phyloP scores from a whole-genome alignment of 2,329 filamentous ascomycete species.

The Talaromyces sp. region DNA sequence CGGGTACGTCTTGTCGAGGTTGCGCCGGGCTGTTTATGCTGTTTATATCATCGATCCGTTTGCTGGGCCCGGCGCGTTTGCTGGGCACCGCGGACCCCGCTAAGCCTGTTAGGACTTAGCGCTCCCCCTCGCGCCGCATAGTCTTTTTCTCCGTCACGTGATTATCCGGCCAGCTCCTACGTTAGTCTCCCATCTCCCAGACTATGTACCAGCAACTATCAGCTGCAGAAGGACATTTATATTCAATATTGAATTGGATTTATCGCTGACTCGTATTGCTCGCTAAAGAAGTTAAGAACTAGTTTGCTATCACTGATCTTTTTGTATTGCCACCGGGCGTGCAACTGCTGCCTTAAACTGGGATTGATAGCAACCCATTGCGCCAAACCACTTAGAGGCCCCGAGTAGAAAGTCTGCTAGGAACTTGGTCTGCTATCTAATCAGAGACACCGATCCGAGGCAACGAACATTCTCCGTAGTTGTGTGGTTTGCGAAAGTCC shows the following conservation, averaged over 20 bases:
- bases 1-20: slow-evolving; percentile 42
- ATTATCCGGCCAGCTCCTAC: neutral
- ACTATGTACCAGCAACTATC: neutral
- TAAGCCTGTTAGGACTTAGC: slow-evolving; percentile 33
- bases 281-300: neutral
- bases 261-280: neutral
- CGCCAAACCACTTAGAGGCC: neutral
- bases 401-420: neutral
- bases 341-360: neutral
- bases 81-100: slow-evolving; percentile 34
- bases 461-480: neutral
- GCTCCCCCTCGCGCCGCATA: slow-evolving; percentile 27
- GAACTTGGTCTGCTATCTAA: neutral
- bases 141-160: slow-evolving; percentile 31
- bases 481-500: neutral
- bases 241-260: neutral
- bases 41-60: slow-evolving; percentile 47
- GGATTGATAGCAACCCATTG: neutral
- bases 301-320: no score
- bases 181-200: neutral
- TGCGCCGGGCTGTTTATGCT: slow-evolving; percentile 45
- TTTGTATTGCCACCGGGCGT: neutral
- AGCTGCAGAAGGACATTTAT: neutral
- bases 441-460: neutral
- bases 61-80: slow-evolving; percentile 38